Percentiles rank a stretch among this genome's conserved stretches.
phyloP scores from a whole-genome alignment of 2,329 filamentous ascomycete genomes.

The Capronia epimyces region DNA sequence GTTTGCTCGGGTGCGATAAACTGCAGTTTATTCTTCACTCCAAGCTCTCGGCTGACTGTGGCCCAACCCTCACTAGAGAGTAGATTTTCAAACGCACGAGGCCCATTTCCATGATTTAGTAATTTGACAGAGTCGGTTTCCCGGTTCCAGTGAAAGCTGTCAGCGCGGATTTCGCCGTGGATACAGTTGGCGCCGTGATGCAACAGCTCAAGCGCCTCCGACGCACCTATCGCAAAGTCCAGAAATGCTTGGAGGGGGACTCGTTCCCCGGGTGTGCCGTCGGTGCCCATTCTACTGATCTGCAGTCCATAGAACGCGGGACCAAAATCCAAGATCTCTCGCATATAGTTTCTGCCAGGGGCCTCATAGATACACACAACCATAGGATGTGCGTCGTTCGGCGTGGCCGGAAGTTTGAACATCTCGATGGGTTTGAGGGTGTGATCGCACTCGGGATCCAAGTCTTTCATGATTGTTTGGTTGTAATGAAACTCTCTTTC shows the following conservation, averaged over 20 bases:
- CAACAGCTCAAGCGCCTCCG: constrained; percentile 80
- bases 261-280: constrained; percentile 51
- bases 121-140: constrained; percentile 69
- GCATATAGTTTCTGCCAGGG: constrained; percentile 67
- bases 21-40: constrained; percentile 80
- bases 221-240: constrained; percentile 83
- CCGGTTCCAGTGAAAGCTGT: constrained; percentile 80
- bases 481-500: constrained; percentile 83
- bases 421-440: constrained; percentile 78
- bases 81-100: constrained; percentile 84
- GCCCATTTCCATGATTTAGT: constrained; percentile 78
- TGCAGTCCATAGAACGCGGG: constrained; percentile 64
- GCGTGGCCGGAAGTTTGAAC: constrained; percentile 61
- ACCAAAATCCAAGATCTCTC: constrained; percentile 63
- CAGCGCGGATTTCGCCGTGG: constrained; percentile 83
- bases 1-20: constrained; percentile 95
- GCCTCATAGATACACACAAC: constrained; percentile 76
- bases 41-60: constrained; percentile 71
- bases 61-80: constrained; percentile 81
- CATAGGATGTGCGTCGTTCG: constrained; percentile 64
- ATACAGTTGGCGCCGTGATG: constrained; percentile 82
- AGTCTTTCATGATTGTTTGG: constrained; percentile 63
- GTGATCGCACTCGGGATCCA: constrained; percentile 67
- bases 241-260: constrained; percentile 73
- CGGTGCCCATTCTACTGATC: constrained; percentile 36